Evolutionary conservation across 2,329 filamentous ascomycete genomes (phyloP).

Genomic region (Diaporthe humulicola): DNA sequence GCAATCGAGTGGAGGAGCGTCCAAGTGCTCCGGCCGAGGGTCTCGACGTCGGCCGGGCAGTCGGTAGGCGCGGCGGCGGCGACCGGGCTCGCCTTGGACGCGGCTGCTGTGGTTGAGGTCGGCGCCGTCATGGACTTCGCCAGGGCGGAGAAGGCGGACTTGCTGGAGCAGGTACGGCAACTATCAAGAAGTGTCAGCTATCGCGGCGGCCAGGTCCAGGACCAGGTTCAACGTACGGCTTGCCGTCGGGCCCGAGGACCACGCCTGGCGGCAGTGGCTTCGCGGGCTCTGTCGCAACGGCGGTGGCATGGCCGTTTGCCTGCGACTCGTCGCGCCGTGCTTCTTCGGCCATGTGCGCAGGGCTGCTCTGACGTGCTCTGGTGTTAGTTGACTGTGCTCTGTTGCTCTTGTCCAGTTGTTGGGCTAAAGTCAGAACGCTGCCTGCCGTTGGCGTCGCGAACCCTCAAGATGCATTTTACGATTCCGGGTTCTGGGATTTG

Average conservation of each 20-base stretch:
- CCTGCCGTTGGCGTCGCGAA: neutral
- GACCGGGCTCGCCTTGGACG: constrained; percentile 47
- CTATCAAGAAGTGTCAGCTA: constrained; percentile 58
- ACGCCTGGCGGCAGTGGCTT: constrained; percentile 78
- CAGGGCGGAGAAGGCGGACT: constrained; percentile 72
- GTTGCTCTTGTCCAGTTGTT: neutral
- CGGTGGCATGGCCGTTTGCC: constrained; percentile 42
- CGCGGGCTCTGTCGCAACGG: constrained; percentile 50
- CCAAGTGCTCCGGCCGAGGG: constrained; percentile 90
- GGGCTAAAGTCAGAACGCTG: neutral
- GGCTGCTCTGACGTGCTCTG: neutral
- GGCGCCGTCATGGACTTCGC: constrained; percentile 58
- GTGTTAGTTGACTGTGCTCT: neutral
- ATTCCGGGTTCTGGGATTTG: constrained; percentile 19
- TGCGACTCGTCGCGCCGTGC: constrained; percentile 47
- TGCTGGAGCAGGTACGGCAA: constrained; percentile 79
- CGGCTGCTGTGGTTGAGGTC: constrained; percentile 45
- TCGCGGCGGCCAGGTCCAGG: neutral
- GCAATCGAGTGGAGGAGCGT: constrained; percentile 93
- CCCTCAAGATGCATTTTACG: neutral
- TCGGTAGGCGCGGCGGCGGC: constrained; percentile 62
- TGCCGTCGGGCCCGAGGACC: constrained; percentile 83
- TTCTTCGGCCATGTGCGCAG: constrained; percentile 53
- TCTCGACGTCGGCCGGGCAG: constrained; percentile 92
- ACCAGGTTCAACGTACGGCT: constrained; percentile 74